phyloP scores from a whole-genome alignment of 2,329 filamentous ascomycete species.

The Daldinia sp. region DNA sequence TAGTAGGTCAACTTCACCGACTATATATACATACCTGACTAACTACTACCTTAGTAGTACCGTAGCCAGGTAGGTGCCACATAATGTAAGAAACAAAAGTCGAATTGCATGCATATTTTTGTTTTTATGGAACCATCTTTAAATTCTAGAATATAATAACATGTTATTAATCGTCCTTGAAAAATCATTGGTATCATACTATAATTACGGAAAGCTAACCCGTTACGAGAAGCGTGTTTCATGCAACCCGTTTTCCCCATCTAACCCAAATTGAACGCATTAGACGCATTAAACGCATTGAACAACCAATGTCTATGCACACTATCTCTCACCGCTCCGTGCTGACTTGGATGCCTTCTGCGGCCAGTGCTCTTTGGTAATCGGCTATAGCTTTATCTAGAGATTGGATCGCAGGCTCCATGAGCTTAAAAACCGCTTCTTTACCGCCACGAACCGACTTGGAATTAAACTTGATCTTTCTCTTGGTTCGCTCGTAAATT shows the following conservation, averaged over 20 bases:
- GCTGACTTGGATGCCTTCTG: constrained; percentile 66
- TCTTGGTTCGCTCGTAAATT: constrained; percentile 77
- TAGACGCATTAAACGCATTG: constrained; percentile 10
- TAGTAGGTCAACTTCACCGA: not conserved
- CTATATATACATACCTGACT: too few species aligned
- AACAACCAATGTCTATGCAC: constrained; percentile 7
- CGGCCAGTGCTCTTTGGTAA: constrained; percentile 78
- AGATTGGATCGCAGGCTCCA: constrained; percentile 79
- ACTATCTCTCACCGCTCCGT: constrained; percentile 55
- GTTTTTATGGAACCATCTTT: constrained; percentile 2
- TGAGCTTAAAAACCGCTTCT: constrained; percentile 79
- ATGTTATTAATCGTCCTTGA: constrained; percentile 17
- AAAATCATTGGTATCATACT: constrained; percentile 36
- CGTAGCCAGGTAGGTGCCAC: not conserved
- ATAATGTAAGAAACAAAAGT: constrained; percentile 3
- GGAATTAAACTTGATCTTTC: constrained; percentile 77
- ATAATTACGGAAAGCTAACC: constrained; percentile 1
- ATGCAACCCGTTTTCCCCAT: constrained; percentile 22
- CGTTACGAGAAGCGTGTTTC: constrained; percentile 6
- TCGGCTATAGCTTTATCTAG: constrained; percentile 76
- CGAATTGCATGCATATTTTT: not conserved
- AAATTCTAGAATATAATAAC: not conserved
- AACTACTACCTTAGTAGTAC: too few species aligned
- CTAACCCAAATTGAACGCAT: constrained; percentile 24
- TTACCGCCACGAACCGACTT: constrained; percentile 79